Conservation (phyloP, 805 yeast genomes). For the Kluyveromyces aestuarii region DNA sequence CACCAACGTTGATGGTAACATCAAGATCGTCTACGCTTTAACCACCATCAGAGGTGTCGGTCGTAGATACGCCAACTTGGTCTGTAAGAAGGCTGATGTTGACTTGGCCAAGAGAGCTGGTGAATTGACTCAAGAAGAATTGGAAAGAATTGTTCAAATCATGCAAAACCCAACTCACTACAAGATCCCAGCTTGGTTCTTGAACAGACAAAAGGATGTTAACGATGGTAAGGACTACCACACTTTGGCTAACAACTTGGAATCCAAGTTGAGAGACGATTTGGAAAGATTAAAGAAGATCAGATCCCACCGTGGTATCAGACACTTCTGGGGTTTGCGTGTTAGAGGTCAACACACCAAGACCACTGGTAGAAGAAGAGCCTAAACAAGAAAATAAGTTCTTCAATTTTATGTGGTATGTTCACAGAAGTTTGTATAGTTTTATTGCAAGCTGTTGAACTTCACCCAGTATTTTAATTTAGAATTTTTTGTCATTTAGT, state of each 20-base stretch:
- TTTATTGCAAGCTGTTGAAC: not conserved
- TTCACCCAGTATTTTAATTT: not conserved
- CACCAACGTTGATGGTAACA: slow-evolving; percentile 99
- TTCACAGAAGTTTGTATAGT: not conserved
- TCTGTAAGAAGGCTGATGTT: slow-evolving; percentile 99
- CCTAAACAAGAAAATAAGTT: slow-evolving; percentile 16
- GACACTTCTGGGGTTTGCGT: slow-evolving; percentile 99
- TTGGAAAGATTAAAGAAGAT: slow-evolving; percentile 99
- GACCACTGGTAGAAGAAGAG: slow-evolving; percentile 95
- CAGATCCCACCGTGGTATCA: slow-evolving; percentile 99
- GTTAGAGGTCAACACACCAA: slow-evolving; percentile 99
- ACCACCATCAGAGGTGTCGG: slow-evolving; percentile 99
- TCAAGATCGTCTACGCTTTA: slow-evolving; percentile 99
- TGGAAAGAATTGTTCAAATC: slow-evolving; percentile 99
- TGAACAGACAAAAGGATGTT: slow-evolving; percentile 98
- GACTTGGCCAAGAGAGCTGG: slow-evolving; percentile 99
- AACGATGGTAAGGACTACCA: slow-evolving; percentile 99
- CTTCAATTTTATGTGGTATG: slow-evolving; percentile 3
- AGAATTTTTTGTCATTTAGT: slow-evolving; percentile 3
- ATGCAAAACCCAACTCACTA: slow-evolving; percentile 99
- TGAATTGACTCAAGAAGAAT: slow-evolving; percentile 99
- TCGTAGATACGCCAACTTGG: slow-evolving; percentile 99
- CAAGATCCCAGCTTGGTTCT: slow-evolving; percentile 99
- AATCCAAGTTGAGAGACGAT: slow-evolving; percentile 99
- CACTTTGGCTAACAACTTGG: slow-evolving; percentile 97